These are phyloP conservation scores for Panus rudis DNA, from an alignment of 768 basidiomycete genomes.

Conservation along the genomic window DNA sequence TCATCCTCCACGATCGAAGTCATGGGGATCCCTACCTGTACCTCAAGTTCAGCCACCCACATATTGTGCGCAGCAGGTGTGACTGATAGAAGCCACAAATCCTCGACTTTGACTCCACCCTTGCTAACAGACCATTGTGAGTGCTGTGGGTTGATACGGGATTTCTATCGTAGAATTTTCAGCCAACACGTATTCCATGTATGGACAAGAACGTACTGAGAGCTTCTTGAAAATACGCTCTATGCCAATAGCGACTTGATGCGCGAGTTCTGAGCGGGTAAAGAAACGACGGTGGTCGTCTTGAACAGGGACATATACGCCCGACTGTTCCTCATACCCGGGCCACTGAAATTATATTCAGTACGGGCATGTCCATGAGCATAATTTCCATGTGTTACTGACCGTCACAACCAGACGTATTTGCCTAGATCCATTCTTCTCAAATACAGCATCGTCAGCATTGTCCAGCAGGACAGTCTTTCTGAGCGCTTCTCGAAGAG, in stretches of 20 bases:
- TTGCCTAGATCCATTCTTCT: constrained; percentile 2
- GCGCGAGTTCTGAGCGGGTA: constrained; percentile 11
- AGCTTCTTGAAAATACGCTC: constrained; percentile 3
- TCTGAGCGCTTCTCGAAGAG: too few species aligned
- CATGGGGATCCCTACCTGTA: too few species aligned
- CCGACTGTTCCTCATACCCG: constrained; percentile 12
- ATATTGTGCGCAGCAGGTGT: constrained; percentile 4
- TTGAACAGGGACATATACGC: constrained; percentile 12
- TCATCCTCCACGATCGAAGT: too few species aligned
- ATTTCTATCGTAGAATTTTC: constrained; percentile 1
- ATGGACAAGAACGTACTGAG: constrained; percentile 6
- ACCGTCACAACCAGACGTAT: constrained; percentile 1
- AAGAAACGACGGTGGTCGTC: constrained; percentile 6
- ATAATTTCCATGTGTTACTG: background rate
- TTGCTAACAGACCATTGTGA: constrained; percentile 8
- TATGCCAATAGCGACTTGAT: constrained; percentile 6
- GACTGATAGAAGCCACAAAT: constrained; percentile 14
- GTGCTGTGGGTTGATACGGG: background rate
- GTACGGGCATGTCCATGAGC: background rate
- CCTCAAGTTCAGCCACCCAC: constrained; percentile 16
- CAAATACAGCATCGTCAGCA: too few species aligned
- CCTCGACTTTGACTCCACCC: constrained; percentile 4
- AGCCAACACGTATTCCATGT: background rate
- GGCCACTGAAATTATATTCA: constrained; percentile 13
- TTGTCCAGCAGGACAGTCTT: too few species aligned